Evolutionary conservation across 441 rosid species (phyloP).

Genomic region (Arabidopsis hybrid): DNA sequence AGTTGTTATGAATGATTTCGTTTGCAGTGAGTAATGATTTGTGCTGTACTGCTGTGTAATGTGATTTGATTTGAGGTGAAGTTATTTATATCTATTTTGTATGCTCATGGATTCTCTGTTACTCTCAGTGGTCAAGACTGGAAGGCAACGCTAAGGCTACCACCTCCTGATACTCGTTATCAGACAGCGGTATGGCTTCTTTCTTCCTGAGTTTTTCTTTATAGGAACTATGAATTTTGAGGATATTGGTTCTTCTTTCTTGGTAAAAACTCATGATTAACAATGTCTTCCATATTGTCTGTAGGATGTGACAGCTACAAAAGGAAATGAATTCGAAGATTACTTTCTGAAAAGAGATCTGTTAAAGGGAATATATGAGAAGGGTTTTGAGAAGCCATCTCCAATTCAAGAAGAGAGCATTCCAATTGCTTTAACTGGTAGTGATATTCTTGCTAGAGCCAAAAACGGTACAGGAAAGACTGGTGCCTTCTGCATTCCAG

Average conservation of each 20-base stretch:
- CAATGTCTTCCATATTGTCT: slow-evolving; percentile 26
- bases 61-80: slow-evolving; percentile 21
- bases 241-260: neutral
- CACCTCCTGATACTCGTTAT: slow-evolving; percentile 89
- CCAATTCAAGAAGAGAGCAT: slow-evolving; percentile 98
- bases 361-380: slow-evolving; percentile 90
- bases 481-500: slow-evolving; percentile 93
- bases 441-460: slow-evolving; percentile 97
- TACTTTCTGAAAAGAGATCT: slow-evolving; percentile 87
- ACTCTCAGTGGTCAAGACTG: slow-evolving; percentile 81
- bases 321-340: slow-evolving; percentile 95
- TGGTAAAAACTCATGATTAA: neutral
- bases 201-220: neutral
- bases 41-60: slow-evolving; percentile 15
- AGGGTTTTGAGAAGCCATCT: slow-evolving; percentile 94
- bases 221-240: slow-evolving; percentile 1
- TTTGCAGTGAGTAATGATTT: slow-evolving; percentile 10
- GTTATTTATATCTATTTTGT: neutral
- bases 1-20: neutral
- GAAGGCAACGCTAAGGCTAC: slow-evolving; percentile 84
- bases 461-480: slow-evolving; percentile 96
- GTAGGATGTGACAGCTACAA: slow-evolving; percentile 95
- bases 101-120: slow-evolving; percentile 21
- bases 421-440: slow-evolving; percentile 92
- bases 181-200: slow-evolving; percentile 75